Conservation (phyloP, 305 asterid species). For the Withania somnifera region DNA sequence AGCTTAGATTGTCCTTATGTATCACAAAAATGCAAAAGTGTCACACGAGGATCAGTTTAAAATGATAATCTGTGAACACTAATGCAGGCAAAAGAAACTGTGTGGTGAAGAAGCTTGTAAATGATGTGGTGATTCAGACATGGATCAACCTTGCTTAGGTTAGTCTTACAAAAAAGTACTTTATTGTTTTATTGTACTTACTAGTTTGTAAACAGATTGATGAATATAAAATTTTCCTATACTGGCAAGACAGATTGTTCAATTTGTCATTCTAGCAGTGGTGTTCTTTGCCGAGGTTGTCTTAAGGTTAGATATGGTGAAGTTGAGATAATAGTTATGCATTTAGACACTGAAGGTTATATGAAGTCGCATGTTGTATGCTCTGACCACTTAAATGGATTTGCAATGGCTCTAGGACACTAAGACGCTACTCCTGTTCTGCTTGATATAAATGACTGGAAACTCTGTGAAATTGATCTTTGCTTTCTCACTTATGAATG, state of each 20-base stretch:
- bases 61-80: neutral
- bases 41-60: neutral
- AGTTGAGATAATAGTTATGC: conserved; percentile 33
- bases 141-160: conserved; percentile 64
- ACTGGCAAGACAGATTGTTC: conserved; percentile 88
- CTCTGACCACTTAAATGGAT: neutral
- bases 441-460: neutral
- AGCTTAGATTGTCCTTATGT: neutral
- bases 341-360: neutral
- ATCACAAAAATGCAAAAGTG: neutral
- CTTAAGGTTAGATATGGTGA: conserved; percentile 74
- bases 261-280: conserved; percentile 60
- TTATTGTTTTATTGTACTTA: neutral
- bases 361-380: neutral
- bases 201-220: neutral
- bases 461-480: neutral
- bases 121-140: conserved; percentile 59
- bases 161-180: conserved; percentile 1
- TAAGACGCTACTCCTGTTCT: neutral
- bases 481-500: neutral
- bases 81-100: conserved; percentile 67
- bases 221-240: neutral
- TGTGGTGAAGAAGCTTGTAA: conserved; percentile 87
- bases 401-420: neutral
- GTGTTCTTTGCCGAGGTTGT: conserved; percentile 75